These are phyloP conservation scores for Solanum clarkiae DNA, from an alignment of 257 asterid genomes.

Conservation along the genomic window DNA sequence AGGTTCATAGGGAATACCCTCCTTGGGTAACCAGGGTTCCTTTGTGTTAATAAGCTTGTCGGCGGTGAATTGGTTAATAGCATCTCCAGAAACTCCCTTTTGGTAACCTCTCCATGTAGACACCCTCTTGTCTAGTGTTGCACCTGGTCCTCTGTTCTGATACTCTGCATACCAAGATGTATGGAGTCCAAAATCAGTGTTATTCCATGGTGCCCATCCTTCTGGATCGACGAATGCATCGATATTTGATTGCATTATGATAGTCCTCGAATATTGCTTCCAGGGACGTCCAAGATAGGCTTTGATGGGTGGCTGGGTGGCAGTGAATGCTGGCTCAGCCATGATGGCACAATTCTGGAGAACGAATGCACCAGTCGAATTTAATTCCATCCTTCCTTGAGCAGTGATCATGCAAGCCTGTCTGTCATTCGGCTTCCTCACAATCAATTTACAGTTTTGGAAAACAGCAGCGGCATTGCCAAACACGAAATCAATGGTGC, in stretches of 20 bases:
- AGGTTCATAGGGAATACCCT: constrained; percentile 24
- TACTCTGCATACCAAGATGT: not conserved
- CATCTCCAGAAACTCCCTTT: not conserved
- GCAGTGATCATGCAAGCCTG: constrained; percentile 87
- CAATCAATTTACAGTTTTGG: constrained; percentile 27
- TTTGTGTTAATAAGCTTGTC: not conserved
- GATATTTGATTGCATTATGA: constrained; percentile 26
- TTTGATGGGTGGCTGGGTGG: not conserved
- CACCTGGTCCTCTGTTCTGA: constrained; percentile 32
- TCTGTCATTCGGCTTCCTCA: constrained; percentile 50
- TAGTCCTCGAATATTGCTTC: constrained; percentile 42
- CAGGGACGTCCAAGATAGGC: constrained; percentile 48
- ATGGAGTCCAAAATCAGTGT: not conserved
- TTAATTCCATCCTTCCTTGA: constrained; percentile 60
- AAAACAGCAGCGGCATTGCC: constrained; percentile 56
- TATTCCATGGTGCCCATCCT: constrained; percentile 59
- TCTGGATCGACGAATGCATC: constrained; percentile 20
- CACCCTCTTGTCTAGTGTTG: constrained; percentile 9
- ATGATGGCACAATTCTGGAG: constrained; percentile 35
- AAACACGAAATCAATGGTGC: constrained; percentile 73
- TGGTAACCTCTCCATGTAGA: constrained; percentile 23
- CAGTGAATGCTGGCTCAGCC: constrained; percentile 33
- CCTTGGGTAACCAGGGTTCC: constrained; percentile 6
- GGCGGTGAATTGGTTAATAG: constrained; percentile 7
- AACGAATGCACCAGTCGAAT: constrained; percentile 23